A percentile compares a stretch with the other conserved stretches of the same genome.
These are phyloP conservation scores for Tolypocladium ovalisporum DNA, from an alignment of 2,329 filamentous ascomycete genomes.

Conservation along the genomic window DNA sequence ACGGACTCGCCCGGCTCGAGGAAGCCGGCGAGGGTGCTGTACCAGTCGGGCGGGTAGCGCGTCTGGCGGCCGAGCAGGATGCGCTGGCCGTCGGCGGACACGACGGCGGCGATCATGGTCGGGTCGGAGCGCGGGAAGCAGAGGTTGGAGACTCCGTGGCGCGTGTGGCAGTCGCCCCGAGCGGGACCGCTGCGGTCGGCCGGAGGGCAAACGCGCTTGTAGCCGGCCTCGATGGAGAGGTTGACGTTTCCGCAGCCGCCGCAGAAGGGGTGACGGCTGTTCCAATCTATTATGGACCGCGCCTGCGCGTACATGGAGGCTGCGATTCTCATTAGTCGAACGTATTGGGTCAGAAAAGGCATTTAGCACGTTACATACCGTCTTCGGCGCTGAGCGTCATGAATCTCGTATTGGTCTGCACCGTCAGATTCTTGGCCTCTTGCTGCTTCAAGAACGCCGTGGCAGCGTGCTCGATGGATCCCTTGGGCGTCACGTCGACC, in stretches of 20 bases:
- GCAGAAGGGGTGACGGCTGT: slow-evolving; percentile 84
- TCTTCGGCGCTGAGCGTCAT: slow-evolving; percentile 49
- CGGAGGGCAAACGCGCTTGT: slow-evolving; percentile 69
- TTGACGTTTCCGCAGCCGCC: slow-evolving; percentile 78
- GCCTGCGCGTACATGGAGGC: slow-evolving; percentile 88
- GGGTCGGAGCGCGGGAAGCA: slow-evolving; percentile 88
- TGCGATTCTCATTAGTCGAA: slow-evolving; percentile 26
- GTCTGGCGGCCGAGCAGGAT: slow-evolving; percentile 78
- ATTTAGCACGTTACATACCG: slow-evolving; percentile 31
- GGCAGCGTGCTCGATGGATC: slow-evolving; percentile 49
- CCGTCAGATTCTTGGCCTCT: slow-evolving; percentile 47
- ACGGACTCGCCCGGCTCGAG: slow-evolving; percentile 77
- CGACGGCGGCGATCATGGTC: slow-evolving; percentile 88
- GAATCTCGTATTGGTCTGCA: slow-evolving; percentile 55
- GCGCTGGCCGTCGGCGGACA: slow-evolving; percentile 67
- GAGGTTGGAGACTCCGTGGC: slow-evolving; percentile 80
- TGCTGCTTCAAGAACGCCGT: slow-evolving; percentile 30
- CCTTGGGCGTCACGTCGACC: slow-evolving; percentile 71
- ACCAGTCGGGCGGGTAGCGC: slow-evolving; percentile 76
- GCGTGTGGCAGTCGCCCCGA: slow-evolving; percentile 65
- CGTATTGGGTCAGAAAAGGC: background rate
- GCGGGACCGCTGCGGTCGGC: slow-evolving; percentile 47
- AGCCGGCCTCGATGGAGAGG: slow-evolving; percentile 66
- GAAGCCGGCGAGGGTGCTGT: slow-evolving; percentile 80
- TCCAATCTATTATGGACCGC: slow-evolving; percentile 86